phyloP scores from a whole-genome alignment of 805 yeast genomes.

The Cyberlindnera meyerae region DNA sequence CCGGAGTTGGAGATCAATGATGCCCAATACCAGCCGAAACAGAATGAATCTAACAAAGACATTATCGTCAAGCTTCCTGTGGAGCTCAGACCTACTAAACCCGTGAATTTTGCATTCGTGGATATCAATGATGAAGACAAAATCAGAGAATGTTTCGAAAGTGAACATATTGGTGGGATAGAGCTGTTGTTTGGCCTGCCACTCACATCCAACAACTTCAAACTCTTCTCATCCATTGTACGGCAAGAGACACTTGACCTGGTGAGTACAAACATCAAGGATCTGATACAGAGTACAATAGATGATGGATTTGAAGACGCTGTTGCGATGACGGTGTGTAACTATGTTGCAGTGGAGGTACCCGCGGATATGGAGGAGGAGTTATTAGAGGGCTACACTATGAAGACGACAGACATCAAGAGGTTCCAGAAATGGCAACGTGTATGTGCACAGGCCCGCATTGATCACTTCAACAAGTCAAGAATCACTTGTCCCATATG shows the following conservation, averaged over 20 bases:
- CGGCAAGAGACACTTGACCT: slow-evolving; percentile 5
- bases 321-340: slow-evolving; percentile 40
- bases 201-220: background rate
- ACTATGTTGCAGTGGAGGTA: slow-evolving; percentile 30
- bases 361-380: slow-evolving; percentile 2
- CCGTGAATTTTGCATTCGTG: background rate
- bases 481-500: slow-evolving; percentile 56
- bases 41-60: too few species aligned
- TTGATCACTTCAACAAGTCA: slow-evolving; percentile 27
- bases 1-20: slow-evolving; percentile 31
- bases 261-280: slow-evolving; percentile 28
- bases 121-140: background rate
- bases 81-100: slow-evolving; percentile 1
- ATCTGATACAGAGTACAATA: background rate
- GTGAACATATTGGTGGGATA: slow-evolving; percentile 1
- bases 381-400: slow-evolving; percentile 13
- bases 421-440: slow-evolving; percentile 5
- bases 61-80: slow-evolving; percentile 1
- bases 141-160: background rate
- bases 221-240: slow-evolving; percentile 21
- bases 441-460: slow-evolving; percentile 24
- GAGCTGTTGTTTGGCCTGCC: slow-evolving; percentile 1
- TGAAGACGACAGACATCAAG: background rate
- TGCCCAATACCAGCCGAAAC: too few species aligned
- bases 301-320: slow-evolving; percentile 28